Evolutionary conservation across 805 yeast species (phyloP).

Genomic region (Debaryomyces prosopidis): DNA sequence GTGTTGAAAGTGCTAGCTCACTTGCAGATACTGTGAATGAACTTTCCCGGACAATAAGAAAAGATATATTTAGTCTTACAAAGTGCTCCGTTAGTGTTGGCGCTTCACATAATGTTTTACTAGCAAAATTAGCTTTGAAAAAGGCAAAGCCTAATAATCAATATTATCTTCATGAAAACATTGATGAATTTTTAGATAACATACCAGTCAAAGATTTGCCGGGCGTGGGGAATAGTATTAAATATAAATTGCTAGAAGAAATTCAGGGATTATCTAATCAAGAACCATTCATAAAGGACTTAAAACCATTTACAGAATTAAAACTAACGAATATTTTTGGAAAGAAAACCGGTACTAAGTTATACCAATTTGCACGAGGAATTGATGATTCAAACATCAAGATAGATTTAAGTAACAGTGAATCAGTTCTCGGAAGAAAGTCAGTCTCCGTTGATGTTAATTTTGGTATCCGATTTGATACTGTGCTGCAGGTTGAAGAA

Average conservation of each 20-base stretch:
- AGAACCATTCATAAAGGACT: conserved; percentile 36
- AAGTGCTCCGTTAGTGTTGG: conserved; percentile 80
- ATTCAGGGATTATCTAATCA: background rate
- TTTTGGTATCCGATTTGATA: conserved; percentile 82
- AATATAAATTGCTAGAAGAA: conserved; percentile 43
- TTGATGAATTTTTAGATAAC: conserved; percentile 34
- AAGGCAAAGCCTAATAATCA: conserved; percentile 82
- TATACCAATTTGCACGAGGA: conserved; percentile 64
- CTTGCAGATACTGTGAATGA: conserved; percentile 11
- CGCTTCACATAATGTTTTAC: conserved; percentile 65
- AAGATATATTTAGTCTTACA: conserved; percentile 43
- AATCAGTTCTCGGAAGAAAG: conserved; percentile 54
- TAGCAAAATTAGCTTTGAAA: conserved; percentile 73
- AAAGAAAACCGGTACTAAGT: conserved; percentile 63
- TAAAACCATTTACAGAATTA: conserved; percentile 32
- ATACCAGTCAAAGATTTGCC: conserved; percentile 49
- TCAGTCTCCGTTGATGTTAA: conserved; percentile 86
- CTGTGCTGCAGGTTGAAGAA: conserved; percentile 57
- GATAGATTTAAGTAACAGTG: conserved; percentile 48
- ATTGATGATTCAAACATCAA: conserved; percentile 62
- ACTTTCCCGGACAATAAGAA: conserved; percentile 38
- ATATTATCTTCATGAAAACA: conserved; percentile 33
- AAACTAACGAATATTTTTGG: conserved; percentile 59
- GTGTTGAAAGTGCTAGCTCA: conserved; percentile 10
- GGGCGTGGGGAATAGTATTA: conserved; percentile 59